Base-by-base conservation (phyloP, 2,329 filamentous ascomycete species). In the Boeremia lycopersici region DNA sequence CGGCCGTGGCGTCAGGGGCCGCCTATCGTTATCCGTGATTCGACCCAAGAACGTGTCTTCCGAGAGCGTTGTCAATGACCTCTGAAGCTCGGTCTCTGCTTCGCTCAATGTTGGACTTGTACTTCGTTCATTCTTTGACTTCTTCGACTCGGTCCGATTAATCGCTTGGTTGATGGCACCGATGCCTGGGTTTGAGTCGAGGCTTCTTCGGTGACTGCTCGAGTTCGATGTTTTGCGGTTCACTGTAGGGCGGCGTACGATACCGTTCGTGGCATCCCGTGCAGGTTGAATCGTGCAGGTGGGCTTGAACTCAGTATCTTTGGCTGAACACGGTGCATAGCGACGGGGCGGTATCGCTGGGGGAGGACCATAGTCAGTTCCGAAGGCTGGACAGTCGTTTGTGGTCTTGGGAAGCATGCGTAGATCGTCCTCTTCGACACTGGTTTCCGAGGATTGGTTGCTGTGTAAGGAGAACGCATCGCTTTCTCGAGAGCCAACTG, bases 41-140 rank as follows among this genome's bases (percentile, higher is more conserved):
- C 78, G 73, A 56, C 73, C 78, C 44, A 77, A 60, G 7, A 76
- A 77, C 56, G 48, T 47, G 11, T 62, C 44, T 15, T 59, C 54
- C 4, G 57, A 57, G 34, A 77, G 67, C 3, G 76, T 64, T 43
- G 59, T 59, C n/a, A 75, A 63, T 15, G 70, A 63, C 35, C 68
- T 59, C 28, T 73, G 64, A 17, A 75, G 60, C 26, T 78, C 77
- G 11, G 71, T 61, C 59, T 77, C 78, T 9, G 78, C 78, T 63
- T 81, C 75, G 55, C 78, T 81, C 42, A 80, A 65, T 1, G 78
- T 79, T n/a, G 78, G 78, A 51, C 76, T 81, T 15, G 62, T 36
- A 17, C 33, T 60, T 38, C 44, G 38, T n/a, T 47, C 41, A 26
- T 29, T 42, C 38, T 29, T 54, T 26, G 59, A 57, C 38, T 65